Evolutionary conservation across 495 filamentous ascomycete species (phyloP).

Genomic region (Tuber microsphaerosporum): DNA sequence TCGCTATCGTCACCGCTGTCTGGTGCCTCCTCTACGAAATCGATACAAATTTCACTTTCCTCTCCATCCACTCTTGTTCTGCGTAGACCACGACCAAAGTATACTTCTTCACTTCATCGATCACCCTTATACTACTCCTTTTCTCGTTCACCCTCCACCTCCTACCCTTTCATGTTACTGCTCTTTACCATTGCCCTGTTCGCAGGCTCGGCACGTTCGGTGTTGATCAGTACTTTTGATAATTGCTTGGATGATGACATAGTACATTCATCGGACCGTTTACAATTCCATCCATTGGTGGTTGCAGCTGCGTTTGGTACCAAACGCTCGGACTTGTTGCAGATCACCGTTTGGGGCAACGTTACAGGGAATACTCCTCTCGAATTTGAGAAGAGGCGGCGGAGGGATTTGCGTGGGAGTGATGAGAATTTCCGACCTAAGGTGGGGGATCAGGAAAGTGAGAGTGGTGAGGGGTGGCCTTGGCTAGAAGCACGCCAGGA

Average conservation of each 20-base stretch:
- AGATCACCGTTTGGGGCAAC: slow-evolving; percentile 82
- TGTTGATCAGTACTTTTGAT: slow-evolving; percentile 60
- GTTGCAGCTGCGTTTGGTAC: slow-evolving; percentile 64
- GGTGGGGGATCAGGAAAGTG: neutral
- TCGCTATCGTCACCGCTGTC: slow-evolving; percentile 16
- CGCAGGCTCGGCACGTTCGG: slow-evolving; percentile 44
- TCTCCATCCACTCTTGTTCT: neutral
- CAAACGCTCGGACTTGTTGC: slow-evolving; percentile 55
- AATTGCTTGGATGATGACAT: slow-evolving; percentile 70
- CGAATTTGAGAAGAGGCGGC: slow-evolving; percentile 2
- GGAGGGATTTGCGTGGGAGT: slow-evolving; percentile 17
- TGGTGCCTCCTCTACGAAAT: slow-evolving; percentile 18
- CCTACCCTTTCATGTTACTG: slow-evolving; percentile 1
- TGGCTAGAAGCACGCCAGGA: slow-evolving; percentile 28
- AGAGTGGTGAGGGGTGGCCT: slow-evolving; percentile 21
- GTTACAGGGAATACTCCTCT: slow-evolving; percentile 55
- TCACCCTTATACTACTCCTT: slow-evolving; percentile 23
- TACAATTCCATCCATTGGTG: slow-evolving; percentile 76
- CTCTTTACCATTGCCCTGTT: slow-evolving; percentile 24
- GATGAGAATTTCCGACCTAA: slow-evolving; percentile 12
- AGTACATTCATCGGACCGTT: slow-evolving; percentile 46
- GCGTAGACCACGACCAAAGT: slow-evolving; percentile 30
- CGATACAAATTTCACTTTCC: neutral
- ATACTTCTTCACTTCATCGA: slow-evolving; percentile 3
- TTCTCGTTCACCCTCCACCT: neutral